Conservation (phyloP, 139 green algal species). For the Pycnococcus provasolii region DNA sequence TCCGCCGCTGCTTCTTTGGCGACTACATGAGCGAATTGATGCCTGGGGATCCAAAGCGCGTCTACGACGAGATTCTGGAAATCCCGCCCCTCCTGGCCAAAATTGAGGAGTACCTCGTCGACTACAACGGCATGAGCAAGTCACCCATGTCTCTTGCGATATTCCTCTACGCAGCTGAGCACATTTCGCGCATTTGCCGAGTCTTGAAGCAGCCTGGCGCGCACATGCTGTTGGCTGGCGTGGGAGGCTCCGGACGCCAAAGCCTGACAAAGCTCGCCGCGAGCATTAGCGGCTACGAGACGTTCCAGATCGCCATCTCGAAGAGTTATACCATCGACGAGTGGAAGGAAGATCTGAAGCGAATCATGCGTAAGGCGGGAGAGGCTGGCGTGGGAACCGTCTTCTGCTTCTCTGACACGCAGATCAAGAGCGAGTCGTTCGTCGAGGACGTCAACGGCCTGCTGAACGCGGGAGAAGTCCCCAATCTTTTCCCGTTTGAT, state of each 20-base stretch:
- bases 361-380: constrained; percentile 16
- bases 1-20: constrained; percentile 64
- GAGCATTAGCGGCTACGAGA: constrained; percentile 49
- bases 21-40: constrained; percentile 38
- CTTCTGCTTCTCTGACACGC: constrained; percentile 34
- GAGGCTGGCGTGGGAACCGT: constrained; percentile 18
- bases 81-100: constrained; percentile 2
- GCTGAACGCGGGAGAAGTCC: constrained; percentile 35
- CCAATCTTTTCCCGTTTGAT: constrained; percentile 63
- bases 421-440: constrained; percentile 31
- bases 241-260: constrained; percentile 49
- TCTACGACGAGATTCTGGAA: constrained; percentile 34
- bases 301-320: constrained; percentile 39
- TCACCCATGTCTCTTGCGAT: constrained; percentile 38
- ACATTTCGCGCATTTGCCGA: constrained; percentile 35
- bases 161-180: constrained; percentile 40
- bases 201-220: constrained; percentile 38
- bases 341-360: constrained; percentile 38
- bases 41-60: background rate
- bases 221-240: constrained; percentile 48
- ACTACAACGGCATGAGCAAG: constrained; percentile 37
- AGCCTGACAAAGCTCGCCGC: constrained; percentile 41
- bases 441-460: constrained; percentile 40
- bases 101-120: constrained; percentile 35
- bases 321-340: constrained; percentile 31